phyloP scores from a whole-genome alignment of 352 stramenopile species.

The Globisporangium echinulatum region DNA sequence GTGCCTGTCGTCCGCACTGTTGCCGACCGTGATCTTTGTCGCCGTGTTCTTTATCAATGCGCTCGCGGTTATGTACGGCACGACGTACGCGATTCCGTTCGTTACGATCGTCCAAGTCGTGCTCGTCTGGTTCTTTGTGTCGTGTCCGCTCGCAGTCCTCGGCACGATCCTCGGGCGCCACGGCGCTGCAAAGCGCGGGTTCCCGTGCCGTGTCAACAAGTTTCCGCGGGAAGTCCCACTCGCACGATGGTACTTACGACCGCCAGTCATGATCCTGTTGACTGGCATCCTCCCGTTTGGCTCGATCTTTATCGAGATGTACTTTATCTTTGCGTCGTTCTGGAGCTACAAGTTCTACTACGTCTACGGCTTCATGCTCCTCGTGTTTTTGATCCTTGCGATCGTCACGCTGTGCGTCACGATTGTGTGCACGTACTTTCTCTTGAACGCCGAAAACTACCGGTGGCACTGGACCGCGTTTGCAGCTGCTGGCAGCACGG shows the following conservation, averaged over 20 bases:
- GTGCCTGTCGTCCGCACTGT: constrained; percentile 68
- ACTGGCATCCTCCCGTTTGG: constrained; percentile 98
- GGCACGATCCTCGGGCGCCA: constrained; percentile 97
- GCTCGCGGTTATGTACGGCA: constrained; percentile 73
- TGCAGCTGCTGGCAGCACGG: constrained; percentile 89
- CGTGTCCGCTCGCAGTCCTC: constrained; percentile 92
- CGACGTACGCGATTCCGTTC: constrained; percentile 83
- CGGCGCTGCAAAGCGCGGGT: constrained; percentile 81
- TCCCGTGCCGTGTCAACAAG: constrained; percentile 94
- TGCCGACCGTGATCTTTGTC: constrained; percentile 75
- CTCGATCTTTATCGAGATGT: constrained; percentile 99
- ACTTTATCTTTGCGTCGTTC: constrained; percentile 99
- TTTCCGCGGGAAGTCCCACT: constrained; percentile 89
- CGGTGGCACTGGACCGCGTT: constrained; percentile 99
- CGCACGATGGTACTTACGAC: constrained; percentile 75
- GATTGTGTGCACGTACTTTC: constrained; percentile 98
- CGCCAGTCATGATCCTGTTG: constrained; percentile 88
- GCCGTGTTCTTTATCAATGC: constrained; percentile 88
- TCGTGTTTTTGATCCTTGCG: constrained; percentile 96
- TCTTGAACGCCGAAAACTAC: constrained; percentile 99
- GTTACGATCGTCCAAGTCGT: constrained; percentile 89
- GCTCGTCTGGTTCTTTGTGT: constrained; percentile 97
- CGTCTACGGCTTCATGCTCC: constrained; percentile 99
- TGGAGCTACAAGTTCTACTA: constrained; percentile 99
- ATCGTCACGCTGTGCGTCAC: constrained; percentile 98